These are phyloP conservation scores for Vachellia pachyceras DNA, from an alignment of 306 rosid species.

Conservation along the genomic window DNA sequence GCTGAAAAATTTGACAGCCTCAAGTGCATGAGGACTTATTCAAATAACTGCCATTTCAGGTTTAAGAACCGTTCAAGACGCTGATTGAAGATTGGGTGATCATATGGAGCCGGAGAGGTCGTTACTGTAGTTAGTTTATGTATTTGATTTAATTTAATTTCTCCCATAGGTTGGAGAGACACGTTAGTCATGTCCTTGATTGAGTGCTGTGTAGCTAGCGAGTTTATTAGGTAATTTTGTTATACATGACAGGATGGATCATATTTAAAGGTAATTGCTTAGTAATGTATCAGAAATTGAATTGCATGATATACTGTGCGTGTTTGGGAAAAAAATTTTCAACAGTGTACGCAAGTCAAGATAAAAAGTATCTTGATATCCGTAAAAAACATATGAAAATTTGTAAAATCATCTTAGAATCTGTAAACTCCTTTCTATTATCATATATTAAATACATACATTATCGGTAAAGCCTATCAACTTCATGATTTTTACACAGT, in stretches of 20 bases:
- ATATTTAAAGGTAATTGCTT: neutral
- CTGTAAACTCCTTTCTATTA: too few relatives aligned
- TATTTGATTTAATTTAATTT: conserved; percentile 22
- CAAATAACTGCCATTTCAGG: conserved; percentile 55
- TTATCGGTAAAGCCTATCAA: too few relatives aligned
- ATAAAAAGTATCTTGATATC: too few relatives aligned
- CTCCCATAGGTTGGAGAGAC: conserved; percentile 22
- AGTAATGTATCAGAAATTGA: conserved; percentile 25
- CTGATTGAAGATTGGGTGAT: conserved; percentile 41
- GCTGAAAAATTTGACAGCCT: neutral
- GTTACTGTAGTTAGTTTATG: conserved; percentile 32
- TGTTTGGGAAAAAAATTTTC: too few relatives aligned
- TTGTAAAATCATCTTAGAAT: too few relatives aligned
- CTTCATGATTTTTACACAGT: too few relatives aligned
- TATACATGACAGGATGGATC: conserved; percentile 12
- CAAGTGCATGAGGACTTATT: conserved; percentile 37
- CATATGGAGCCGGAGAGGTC: conserved; percentile 18
- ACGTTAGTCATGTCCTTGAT: conserved; percentile 12
- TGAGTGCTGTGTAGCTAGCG: conserved; percentile 33
- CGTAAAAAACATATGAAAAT: too few relatives aligned
- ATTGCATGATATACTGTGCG: too few relatives aligned
- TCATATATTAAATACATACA: too few relatives aligned
- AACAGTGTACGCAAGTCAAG: too few relatives aligned
- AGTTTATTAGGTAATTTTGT: conserved; percentile 29
- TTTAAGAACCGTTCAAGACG: conserved; percentile 68